phyloP scores from a whole-genome alignment of 306 rosid genomes.

The cucumber (Cucumis sativus) region DNA sequence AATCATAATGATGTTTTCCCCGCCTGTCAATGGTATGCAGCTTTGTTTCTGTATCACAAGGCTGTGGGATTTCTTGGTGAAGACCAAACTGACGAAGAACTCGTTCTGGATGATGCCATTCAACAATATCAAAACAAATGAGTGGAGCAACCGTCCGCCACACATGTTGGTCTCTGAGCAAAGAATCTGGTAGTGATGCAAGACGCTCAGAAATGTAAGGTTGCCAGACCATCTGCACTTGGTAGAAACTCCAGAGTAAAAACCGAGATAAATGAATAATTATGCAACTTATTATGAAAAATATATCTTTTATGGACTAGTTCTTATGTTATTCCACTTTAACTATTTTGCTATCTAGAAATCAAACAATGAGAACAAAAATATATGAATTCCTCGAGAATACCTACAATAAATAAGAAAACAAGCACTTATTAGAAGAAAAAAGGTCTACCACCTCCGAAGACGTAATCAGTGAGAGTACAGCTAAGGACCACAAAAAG shows the following conservation, averaged over 20 bases:
- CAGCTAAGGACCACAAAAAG: no score
- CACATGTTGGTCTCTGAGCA: slow-evolving; percentile 8
- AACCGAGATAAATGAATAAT: neutral
- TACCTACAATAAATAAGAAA: neutral
- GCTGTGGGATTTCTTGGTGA: slow-evolving; percentile 9
- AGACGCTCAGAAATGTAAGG: slow-evolving; percentile 15
- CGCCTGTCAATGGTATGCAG: slow-evolving; percentile 14
- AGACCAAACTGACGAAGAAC: slow-evolving; percentile 17
- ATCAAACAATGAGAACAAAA: neutral
- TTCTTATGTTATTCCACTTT: neutral
- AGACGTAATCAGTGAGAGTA: no score
- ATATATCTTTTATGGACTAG: neutral
- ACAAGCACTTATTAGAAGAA: neutral
- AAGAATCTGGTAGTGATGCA: slow-evolving; percentile 4
- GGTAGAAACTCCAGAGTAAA: neutral
- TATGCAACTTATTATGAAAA: neutral
- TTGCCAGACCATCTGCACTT: slow-evolving; percentile 13
- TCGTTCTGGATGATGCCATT: slow-evolving; percentile 18
- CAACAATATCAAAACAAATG: slow-evolving; percentile 12
- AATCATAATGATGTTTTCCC: slow-evolving; percentile 16
- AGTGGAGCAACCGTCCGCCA: slow-evolving; percentile 12
- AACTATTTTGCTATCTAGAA: neutral
- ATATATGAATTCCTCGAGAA: neutral
- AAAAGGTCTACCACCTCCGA: no score
- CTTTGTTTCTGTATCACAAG: slow-evolving; percentile 16